Conservation (phyloP, 2,329 filamentous ascomycete genomes). For the Trichoderma guizhouense region DNA sequence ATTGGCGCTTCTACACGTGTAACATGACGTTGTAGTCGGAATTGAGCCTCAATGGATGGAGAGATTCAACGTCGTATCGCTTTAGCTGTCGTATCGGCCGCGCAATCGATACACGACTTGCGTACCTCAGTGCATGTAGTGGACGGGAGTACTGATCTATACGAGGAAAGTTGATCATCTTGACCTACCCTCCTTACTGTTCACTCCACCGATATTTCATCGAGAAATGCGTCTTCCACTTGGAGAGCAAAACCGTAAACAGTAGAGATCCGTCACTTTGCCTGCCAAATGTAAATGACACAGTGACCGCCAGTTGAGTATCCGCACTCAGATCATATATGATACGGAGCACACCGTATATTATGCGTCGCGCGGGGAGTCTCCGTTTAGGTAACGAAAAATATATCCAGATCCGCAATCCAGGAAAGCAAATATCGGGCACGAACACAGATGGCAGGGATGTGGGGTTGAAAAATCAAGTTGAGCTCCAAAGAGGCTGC, state of each 20-base stretch:
- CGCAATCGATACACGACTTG: not conserved
- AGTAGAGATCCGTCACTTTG: not conserved
- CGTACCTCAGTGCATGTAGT: not conserved
- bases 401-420: constrained; percentile 9
- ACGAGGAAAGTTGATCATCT: not conserved
- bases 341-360: constrained; percentile 3
- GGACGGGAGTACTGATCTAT: not conserved
- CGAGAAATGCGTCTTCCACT: not conserved
- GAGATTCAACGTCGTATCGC: not conserved
- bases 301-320: constrained; percentile 6
- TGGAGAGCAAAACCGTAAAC: not conserved
- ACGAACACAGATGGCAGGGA: constrained; percentile 5
- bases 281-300: not conserved
- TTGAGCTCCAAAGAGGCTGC: not conserved
- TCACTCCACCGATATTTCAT: not conserved
- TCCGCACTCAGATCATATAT: not conserved
- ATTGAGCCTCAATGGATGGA: not conserved
- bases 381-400: not conserved
- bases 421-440: not conserved
- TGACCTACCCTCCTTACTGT: not conserved
- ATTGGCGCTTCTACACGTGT: not conserved
- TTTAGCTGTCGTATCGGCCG: not conserved
- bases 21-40: not conserved
- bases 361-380: not conserved
- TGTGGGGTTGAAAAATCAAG: constrained; percentile 3